Percentiles rank a stretch among this genome's conserved stretches.
These are phyloP conservation scores for Nidularia pulvinata DNA, from an alignment of 768 basidiomycete genomes.

Conservation along the genomic window DNA sequence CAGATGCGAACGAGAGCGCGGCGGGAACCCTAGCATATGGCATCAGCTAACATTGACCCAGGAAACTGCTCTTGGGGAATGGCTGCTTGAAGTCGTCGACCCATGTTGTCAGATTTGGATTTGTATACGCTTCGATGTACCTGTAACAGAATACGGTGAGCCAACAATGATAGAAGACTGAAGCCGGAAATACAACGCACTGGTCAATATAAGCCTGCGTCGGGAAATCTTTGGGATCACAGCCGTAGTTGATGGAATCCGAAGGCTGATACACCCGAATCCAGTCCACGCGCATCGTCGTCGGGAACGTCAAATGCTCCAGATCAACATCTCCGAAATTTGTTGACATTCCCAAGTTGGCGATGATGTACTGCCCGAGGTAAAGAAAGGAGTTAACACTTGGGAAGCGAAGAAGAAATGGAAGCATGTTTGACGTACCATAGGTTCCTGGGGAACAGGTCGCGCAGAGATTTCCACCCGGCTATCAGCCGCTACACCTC, in stretches of 20 bases:
- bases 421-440: slow-evolving; percentile 61
- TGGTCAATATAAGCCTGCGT: slow-evolving; percentile 81
- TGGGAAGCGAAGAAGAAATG: background rate
- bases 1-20: too few species aligned
- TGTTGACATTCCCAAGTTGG: slow-evolving; percentile 82
- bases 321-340: slow-evolving; percentile 79
- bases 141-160: slow-evolving; percentile 17
- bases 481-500: slow-evolving; percentile 57
- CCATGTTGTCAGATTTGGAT: slow-evolving; percentile 84
- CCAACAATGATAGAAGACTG: slow-evolving; percentile 7
- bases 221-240: slow-evolving; percentile 78
- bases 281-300: slow-evolving; percentile 80
- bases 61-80: slow-evolving; percentile 66
- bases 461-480: slow-evolving; percentile 62
- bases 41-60: slow-evolving; percentile 66
- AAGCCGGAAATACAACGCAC: slow-evolving; percentile 24
- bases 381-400: background rate
- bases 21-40: too few species aligned
- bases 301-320: slow-evolving; percentile 68
- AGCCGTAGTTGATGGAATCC: slow-evolving; percentile 75
- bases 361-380: slow-evolving; percentile 68
- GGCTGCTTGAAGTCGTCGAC: slow-evolving; percentile 57
- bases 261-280: slow-evolving; percentile 89
- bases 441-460: slow-evolving; percentile 81
- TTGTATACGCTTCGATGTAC: slow-evolving; percentile 73